These are phyloP conservation scores for Salix koriyanagi DNA, from an alignment of 345 rosid species.

Conservation along the genomic window DNA sequence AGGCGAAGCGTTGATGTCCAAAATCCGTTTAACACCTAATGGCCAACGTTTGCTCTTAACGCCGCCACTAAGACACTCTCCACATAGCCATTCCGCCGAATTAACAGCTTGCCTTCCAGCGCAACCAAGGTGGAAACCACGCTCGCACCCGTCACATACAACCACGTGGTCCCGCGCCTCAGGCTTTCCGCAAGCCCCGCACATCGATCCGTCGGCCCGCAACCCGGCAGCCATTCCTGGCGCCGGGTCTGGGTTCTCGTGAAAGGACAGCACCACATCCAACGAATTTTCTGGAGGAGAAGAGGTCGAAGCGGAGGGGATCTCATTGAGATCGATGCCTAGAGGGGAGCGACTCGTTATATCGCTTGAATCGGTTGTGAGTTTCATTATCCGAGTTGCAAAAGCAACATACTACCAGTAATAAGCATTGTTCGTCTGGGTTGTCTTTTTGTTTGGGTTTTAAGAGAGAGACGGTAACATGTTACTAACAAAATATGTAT, in stretches of 20 bases:
- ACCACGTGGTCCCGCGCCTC: constrained; percentile 36
- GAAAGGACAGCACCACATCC: constrained; percentile 57
- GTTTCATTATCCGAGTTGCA: constrained; percentile 21
- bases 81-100: constrained; percentile 76
- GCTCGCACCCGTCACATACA: constrained; percentile 93
- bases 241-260: constrained; percentile 59
- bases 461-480: too few relatives aligned
- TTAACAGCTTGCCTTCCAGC: constrained; percentile 32
- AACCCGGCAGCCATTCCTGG: constrained; percentile 48
- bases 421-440: constrained; percentile 4
- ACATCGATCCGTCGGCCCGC: constrained; percentile 33
- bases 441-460: neutral
- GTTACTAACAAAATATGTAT: too few relatives aligned
- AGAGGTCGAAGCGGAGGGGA: constrained; percentile 53
- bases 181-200: constrained; percentile 56
- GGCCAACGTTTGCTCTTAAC: constrained; percentile 80
- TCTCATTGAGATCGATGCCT: constrained; percentile 95
- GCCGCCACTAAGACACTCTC: constrained; percentile 50
- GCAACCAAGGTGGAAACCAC: constrained; percentile 69
- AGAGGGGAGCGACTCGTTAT: constrained; percentile 53
- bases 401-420: neutral
- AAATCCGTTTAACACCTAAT: constrained; percentile 61
- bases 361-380: constrained; percentile 16
- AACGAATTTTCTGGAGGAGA: constrained; percentile 37
- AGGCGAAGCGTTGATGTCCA: constrained; percentile 91